Evolutionary conservation across 2,329 filamentous ascomycete genomes (phyloP).

Genomic region (Aspergillus aculeatinus): DNA sequence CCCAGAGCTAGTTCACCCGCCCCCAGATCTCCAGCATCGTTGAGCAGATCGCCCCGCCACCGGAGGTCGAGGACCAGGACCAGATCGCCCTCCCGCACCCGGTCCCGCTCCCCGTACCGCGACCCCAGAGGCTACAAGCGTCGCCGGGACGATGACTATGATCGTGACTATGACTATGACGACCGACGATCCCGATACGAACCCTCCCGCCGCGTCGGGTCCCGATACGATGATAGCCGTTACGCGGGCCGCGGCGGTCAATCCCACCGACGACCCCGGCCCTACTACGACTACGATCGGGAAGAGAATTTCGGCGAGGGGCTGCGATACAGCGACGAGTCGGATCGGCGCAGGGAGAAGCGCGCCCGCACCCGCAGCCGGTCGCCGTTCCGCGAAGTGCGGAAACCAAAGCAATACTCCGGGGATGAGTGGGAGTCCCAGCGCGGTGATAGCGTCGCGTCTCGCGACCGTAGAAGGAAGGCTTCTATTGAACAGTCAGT

Average conservation of each 20-base stretch:
- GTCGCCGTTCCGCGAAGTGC: conserved; percentile 44
- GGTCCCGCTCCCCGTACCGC: conserved; percentile 46
- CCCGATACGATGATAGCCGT: conserved; percentile 40
- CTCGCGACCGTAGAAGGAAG: conserved; percentile 45
- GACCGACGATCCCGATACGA: conserved; percentile 34
- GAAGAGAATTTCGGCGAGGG: conserved; percentile 42
- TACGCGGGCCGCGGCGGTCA: conserved; percentile 38
- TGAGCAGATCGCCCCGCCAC: conserved; percentile 59
- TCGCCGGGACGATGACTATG: conserved; percentile 41
- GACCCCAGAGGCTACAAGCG: conserved; percentile 44
- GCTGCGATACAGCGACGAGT: conserved; percentile 53
- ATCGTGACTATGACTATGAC: conserved; percentile 20
- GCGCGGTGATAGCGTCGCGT: conserved; percentile 26
- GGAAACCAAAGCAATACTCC: conserved; percentile 40
- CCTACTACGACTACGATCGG: conserved; percentile 55
- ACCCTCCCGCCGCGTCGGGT: conserved; percentile 33
- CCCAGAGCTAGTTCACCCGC: conserved; percentile 68
- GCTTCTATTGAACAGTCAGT: conserved; percentile 59
- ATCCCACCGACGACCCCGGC: conserved; percentile 38
- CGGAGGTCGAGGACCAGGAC: conserved; percentile 49
- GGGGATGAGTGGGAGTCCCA: conserved; percentile 34
- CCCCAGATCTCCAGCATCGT: conserved; percentile 52
- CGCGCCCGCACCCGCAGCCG: conserved; percentile 56
- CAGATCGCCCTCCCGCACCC: conserved; percentile 33
- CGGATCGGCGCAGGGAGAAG: conserved; percentile 52